Evolutionary conservation across 129 eudicot genomes (phyloP), one percentile per base, ranked within the genome.

Genomic region (Escallonia rubra): DNA sequence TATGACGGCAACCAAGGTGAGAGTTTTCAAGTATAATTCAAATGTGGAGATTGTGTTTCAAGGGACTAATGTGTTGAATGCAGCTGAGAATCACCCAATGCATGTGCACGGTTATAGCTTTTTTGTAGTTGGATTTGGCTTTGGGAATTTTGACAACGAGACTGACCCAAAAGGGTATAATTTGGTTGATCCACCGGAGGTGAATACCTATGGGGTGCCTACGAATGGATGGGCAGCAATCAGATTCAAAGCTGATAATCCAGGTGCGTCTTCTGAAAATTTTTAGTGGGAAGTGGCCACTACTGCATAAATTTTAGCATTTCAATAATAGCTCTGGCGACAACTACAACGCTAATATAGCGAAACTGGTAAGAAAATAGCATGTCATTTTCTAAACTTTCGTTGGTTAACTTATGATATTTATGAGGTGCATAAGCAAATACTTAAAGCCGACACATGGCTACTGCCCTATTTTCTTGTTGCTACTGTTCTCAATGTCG

Each of bases 61-160:
- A 51, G 83, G 83, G 13, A 86, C 88, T 8, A 79, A 49, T 49
- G 34, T 23, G 34, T 23, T 79, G 59, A 66, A 79, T 57, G 61
- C 74, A 15, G 88, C 79, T 38, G 58, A 65, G 2, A 85, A 82
- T 49, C 88, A 86, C 57, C 88, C 91, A 4, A 86, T 82, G 83
- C 88, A 82, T 74, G 73, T 85, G 61, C 87, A 85, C 73, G 87
- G 87, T 11, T 64, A 78, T 5, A 81, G 82, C 48, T 81, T 85
- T 57, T 81, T 78, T 3, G 87, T 81, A 10, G 87, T 81, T 54
- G 87, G 87, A 3, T 72, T 45, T 52, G 87, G 87, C 7, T 80
- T 82, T 11, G 91, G 91, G 1, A 82, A 82, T 72, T 85, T 79
- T 6, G 52, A 82, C 44, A 68, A 57, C 40, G 34, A 48, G 0